A percentile compares a stretch with the other conserved stretches of the same genome.
Evolutionary conservation across 192 early-diverging fungal genomes (phyloP).

Genomic region (Phlyctochytrium planicorne): DNA sequence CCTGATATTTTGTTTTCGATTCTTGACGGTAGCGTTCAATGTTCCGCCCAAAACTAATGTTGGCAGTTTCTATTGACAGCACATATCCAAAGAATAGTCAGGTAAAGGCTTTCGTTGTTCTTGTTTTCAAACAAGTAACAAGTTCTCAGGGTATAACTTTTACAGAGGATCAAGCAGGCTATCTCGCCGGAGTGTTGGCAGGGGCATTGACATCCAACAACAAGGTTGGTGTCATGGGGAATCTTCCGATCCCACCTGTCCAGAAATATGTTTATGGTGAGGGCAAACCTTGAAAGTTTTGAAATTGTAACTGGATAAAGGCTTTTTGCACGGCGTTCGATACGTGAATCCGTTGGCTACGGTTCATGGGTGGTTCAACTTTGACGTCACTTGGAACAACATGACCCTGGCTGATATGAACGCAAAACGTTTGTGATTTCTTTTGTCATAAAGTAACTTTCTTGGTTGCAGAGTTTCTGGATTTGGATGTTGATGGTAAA

Average conservation of each 20-base stretch:
- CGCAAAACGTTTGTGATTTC: background rate
- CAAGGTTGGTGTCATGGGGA: slow-evolving; percentile 24
- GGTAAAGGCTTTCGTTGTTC: background rate
- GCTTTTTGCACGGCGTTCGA: slow-evolving; percentile 18
- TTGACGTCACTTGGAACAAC: slow-evolving; percentile 7
- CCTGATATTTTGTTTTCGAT: background rate
- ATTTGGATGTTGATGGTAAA: no score
- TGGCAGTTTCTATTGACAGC: no score
- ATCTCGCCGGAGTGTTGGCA: slow-evolving; percentile 26
- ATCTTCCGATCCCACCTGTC: slow-evolving; percentile 8
- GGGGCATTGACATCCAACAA: slow-evolving; percentile 6
- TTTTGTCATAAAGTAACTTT: background rate
- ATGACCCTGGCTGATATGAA: background rate
- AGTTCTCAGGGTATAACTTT: slow-evolving; percentile 16
- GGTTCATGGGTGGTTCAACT: slow-evolving; percentile 1
- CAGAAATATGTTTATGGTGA: slow-evolving; percentile 18
- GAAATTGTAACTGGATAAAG: no score
- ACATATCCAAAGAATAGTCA: background rate
- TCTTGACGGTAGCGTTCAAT: background rate
- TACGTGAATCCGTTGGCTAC: slow-evolving; percentile 11
- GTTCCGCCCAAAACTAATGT: no score
- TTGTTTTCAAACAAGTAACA: background rate
- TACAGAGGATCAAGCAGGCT: slow-evolving; percentile 24
- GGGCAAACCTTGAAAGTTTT: no score
- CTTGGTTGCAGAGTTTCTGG: no score